Conservation (phyloP, 306 rosid species). For the Begonia peltatifolia region DNA sequence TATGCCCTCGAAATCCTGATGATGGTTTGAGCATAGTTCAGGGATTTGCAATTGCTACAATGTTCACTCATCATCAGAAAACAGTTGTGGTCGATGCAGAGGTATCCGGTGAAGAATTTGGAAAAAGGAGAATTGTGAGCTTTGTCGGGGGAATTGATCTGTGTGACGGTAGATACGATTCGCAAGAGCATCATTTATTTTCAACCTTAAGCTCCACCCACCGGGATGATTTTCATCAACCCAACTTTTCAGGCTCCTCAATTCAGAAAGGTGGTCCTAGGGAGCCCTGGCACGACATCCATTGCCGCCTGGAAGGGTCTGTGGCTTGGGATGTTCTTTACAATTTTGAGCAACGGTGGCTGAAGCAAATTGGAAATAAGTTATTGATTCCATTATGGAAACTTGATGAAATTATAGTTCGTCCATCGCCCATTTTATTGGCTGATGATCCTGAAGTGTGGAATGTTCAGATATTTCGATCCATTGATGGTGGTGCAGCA, state of each 20-base stretch:
- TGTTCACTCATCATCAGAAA: constrained; percentile 91
- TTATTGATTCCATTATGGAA: constrained; percentile 18
- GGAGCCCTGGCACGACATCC: constrained; percentile 97
- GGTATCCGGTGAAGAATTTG: constrained; percentile 7
- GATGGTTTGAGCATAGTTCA: constrained; percentile 45
- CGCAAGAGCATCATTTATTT: constrained; percentile 50
- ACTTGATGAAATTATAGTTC: constrained; percentile 17
- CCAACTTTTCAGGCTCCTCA: constrained; percentile 54
- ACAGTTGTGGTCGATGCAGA: constrained; percentile 43
- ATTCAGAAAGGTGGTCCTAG: constrained; percentile 78
- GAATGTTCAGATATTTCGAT: constrained; percentile 76
- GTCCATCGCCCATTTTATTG: constrained; percentile 7
- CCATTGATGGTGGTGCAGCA: constrained; percentile 71
- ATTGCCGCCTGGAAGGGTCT: constrained; percentile 63
- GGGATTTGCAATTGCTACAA: constrained; percentile 35
- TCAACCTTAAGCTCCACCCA: constrained; percentile 35
- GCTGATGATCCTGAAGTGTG: constrained; percentile 28
- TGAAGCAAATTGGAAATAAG: constrained; percentile 35
- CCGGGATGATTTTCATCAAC: constrained; percentile 65
- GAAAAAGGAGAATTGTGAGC: constrained; percentile 34
- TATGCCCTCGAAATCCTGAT: constrained; percentile 68
- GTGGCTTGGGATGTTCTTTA: constrained; percentile 69
- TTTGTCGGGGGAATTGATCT: constrained; percentile 82
- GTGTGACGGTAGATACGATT: constrained; percentile 81
- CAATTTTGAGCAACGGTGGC: constrained; percentile 83